phyloP scores from a whole-genome alignment of 768 basidiomycete species.

The Russula griseocarnosa region DNA sequence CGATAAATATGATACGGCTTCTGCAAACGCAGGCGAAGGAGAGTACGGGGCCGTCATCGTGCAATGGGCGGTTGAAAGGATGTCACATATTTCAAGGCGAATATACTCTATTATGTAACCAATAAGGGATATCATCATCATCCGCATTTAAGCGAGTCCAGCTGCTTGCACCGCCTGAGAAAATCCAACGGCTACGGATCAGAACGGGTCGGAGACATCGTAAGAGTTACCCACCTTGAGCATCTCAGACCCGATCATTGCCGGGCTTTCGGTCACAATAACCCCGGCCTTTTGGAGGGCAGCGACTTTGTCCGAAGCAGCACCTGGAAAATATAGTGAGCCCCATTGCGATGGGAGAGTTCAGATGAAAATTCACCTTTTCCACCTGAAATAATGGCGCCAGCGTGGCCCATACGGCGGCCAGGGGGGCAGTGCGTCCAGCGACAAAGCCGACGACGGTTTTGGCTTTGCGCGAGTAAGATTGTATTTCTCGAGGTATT shows the following conservation, averaged over 20 bases:
- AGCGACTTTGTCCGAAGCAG: constrained; percentile 89
- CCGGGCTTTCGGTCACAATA: constrained; percentile 91
- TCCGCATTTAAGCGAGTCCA: constrained; percentile 51
- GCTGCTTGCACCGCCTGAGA: constrained; percentile 73
- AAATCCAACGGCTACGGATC: constrained; percentile 12
- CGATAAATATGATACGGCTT: constrained; percentile 64
- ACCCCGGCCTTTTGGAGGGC: constrained; percentile 90
- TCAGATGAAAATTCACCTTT: constrained; percentile 57
- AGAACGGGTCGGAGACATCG: background rate
- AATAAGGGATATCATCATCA: constrained; percentile 22
- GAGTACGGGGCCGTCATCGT: constrained; percentile 29
- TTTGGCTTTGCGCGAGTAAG: constrained; percentile 82
- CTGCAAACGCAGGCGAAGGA: constrained; percentile 46
- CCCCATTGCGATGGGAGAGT: background rate
- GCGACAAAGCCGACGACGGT: constrained; percentile 97
- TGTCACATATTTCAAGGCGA: constrained; percentile 19
- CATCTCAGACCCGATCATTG: constrained; percentile 89
- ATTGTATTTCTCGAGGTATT: constrained; percentile 91
- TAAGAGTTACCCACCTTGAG: constrained; percentile 58
- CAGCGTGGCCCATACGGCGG: constrained; percentile 96
- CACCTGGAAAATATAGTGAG: constrained; percentile 45
- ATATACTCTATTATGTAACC: constrained; percentile 40
- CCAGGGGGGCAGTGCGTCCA: constrained; percentile 95
- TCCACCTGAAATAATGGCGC: constrained; percentile 96
- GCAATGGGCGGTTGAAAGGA: constrained; percentile 1